Evolutionary conservation across 306 rosid genomes (phyloP).

Genomic region (Quercus engelmannii): DNA sequence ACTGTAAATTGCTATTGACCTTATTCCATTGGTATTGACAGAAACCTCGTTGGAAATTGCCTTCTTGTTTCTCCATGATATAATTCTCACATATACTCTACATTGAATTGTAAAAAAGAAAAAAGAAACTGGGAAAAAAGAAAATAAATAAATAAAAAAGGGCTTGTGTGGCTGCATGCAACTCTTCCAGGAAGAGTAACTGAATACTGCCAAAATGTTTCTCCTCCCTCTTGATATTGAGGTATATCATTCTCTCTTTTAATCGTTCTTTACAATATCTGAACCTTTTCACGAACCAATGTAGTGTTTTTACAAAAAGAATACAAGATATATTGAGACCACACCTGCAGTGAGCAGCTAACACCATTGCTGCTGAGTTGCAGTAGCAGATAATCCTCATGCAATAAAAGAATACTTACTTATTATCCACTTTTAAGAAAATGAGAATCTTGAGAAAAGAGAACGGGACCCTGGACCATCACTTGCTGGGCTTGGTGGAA

Average conservation of each 20-base stretch:
- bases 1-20: no score
- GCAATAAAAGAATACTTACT: conserved; percentile 22
- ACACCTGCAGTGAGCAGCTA: conserved; percentile 21
- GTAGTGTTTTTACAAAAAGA: conserved; percentile 6
- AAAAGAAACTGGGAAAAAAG: not conserved
- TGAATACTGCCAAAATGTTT: conserved; percentile 1
- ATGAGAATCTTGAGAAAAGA: conserved; percentile 89
- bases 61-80: not conserved
- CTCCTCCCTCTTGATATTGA: conserved; percentile 11
- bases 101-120: not conserved
- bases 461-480: conserved; percentile 71
- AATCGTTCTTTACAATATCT: conserved; percentile 41
- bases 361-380: conserved; percentile 29
- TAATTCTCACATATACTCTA: not conserved
- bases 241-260: conserved; percentile 15
- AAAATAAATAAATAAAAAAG: not conserved
- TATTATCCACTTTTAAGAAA: conserved; percentile 40
- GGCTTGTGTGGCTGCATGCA: not conserved
- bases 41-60: not conserved
- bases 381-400: conserved; percentile 25
- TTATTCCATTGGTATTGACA: conserved; percentile 16
- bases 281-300: conserved; percentile 17
- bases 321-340: conserved; percentile 32
- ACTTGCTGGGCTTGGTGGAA: conserved; percentile 57
- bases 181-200: not conserved